phyloP scores from a whole-genome alignment of 192 early-diverging fungal species.

The Tieghemiomyces parasiticus region DNA sequence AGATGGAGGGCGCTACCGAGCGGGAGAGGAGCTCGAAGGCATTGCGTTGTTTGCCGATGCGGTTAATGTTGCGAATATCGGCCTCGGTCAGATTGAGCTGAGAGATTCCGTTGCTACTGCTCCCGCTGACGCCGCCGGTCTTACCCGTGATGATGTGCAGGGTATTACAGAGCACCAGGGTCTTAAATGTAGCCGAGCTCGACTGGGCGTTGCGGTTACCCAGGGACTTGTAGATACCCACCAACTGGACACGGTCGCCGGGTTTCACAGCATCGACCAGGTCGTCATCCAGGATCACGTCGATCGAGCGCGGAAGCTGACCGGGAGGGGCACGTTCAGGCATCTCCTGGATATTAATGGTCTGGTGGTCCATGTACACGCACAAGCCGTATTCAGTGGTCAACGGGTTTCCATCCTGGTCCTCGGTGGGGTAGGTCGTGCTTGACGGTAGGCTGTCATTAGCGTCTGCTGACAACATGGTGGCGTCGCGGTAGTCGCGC shows the following conservation, averaged over 20 bases:
- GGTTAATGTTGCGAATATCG: constrained; percentile 77
- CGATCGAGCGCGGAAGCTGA: constrained; percentile 81
- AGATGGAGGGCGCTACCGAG: constrained; percentile 81
- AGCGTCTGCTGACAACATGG: constrained; percentile 32
- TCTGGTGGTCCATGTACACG: constrained; percentile 84
- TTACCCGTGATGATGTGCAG: constrained; percentile 56
- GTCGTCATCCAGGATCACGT: constrained; percentile 92
- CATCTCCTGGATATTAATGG: constrained; percentile 95
- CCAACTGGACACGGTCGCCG: constrained; percentile 86
- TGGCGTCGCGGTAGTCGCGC: constrained; percentile 81
- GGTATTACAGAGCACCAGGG: constrained; percentile 76
- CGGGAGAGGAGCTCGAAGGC: constrained; percentile 68
- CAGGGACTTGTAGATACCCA: constrained; percentile 81
- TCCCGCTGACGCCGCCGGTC: constrained; percentile 47
- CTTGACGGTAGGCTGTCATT: constrained; percentile 41
- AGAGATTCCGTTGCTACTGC: constrained; percentile 4
- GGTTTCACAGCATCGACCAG: constrained; percentile 91
- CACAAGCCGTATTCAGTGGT: constrained; percentile 87
- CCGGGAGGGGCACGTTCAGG: constrained; percentile 93
- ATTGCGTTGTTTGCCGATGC: constrained; percentile 49
- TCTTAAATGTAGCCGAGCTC: constrained; percentile 77
- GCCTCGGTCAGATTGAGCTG: constrained; percentile 57
- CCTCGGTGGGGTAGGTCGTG: constrained; percentile 82
- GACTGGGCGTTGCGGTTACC: constrained; percentile 64
- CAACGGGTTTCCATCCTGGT: constrained; percentile 82